Evolutionary conservation across 2,329 filamentous ascomycete species (phyloP).

Genomic region (Aureobasidium namibiae): DNA sequence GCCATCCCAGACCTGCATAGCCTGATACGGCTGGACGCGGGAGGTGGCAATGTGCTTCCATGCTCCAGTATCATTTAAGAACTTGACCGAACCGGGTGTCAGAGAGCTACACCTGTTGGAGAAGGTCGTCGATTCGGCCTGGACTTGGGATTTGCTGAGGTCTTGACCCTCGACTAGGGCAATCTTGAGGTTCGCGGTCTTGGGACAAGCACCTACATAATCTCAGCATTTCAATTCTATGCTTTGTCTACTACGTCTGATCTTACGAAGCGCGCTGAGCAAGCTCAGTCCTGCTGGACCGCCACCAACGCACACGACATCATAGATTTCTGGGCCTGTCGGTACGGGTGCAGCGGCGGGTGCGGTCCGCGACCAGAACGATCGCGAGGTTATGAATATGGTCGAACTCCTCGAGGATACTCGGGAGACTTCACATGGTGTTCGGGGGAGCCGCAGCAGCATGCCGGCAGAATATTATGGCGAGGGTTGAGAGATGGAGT

Average conservation of each 20-base stretch:
- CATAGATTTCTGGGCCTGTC: slow-evolving; percentile 63
- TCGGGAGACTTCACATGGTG: slow-evolving; percentile 11
- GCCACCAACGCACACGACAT: slow-evolving; percentile 86
- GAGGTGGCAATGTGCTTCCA: slow-evolving; percentile 68
- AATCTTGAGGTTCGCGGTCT: slow-evolving; percentile 65
- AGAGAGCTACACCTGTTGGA: slow-evolving; percentile 95
- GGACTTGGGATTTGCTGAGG: slow-evolving; percentile 59
- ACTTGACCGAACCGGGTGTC: slow-evolving; percentile 78
- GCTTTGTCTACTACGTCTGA: neutral
- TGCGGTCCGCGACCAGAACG: slow-evolving; percentile 5
- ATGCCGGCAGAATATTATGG: slow-evolving; percentile 11
- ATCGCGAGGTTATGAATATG: neutral
- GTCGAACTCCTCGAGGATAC: slow-evolving; percentile 3
- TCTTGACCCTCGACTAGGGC: slow-evolving; percentile 89
- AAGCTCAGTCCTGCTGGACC: slow-evolving; percentile 72
- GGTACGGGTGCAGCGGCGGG: neutral
- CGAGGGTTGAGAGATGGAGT: slow-evolving; percentile 6
- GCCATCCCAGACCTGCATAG: slow-evolving; percentile 99
- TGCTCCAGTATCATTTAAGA: slow-evolving; percentile 70
- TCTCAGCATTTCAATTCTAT: neutral
- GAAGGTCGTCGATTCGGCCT: slow-evolving; percentile 60
- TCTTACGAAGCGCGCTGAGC: slow-evolving; percentile 32
- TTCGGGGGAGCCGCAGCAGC: slow-evolving; percentile 11
- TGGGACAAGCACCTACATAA: slow-evolving; percentile 20
- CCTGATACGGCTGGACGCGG: slow-evolving; percentile 78